Percentiles rank a stretch among this genome's conserved stretches.
Evolutionary conservation across 768 basidiomycete species (phyloP).

Genomic region (Sarcomyxa edulis): DNA sequence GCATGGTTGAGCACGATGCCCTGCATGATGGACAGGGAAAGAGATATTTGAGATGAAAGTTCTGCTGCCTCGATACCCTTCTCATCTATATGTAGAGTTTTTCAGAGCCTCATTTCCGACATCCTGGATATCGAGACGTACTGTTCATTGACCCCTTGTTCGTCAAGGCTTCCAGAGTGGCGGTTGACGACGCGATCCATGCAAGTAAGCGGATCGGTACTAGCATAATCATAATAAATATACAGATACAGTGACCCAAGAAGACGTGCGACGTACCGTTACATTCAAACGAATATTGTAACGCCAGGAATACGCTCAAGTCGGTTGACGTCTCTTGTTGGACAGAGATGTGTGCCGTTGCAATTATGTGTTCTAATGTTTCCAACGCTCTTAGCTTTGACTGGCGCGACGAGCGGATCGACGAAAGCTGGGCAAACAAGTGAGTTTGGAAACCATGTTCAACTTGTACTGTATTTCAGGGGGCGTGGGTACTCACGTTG

Average conservation of each 20-base stretch:
- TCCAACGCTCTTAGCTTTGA: slow-evolving; percentile 53
- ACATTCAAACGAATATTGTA: slow-evolving; percentile 80
- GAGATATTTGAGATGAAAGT: slow-evolving; percentile 48
- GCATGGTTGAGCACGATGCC: slow-evolving; percentile 69
- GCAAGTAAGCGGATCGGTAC: slow-evolving; percentile 63
- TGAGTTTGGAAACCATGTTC: no score
- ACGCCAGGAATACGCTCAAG: slow-evolving; percentile 49
- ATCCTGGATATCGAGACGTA: slow-evolving; percentile 24
- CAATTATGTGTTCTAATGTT: slow-evolving; percentile 50
- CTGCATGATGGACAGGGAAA: slow-evolving; percentile 67
- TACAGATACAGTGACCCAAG: no score
- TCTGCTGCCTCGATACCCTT: slow-evolving; percentile 40
- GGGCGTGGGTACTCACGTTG: slow-evolving; percentile 41
- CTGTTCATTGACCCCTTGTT: slow-evolving; percentile 41
- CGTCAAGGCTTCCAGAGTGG: slow-evolving; percentile 43
- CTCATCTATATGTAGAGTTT: slow-evolving; percentile 26
- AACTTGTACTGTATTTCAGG: background rate
- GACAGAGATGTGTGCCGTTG: slow-evolving; percentile 40
- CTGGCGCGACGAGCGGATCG: slow-evolving; percentile 64
- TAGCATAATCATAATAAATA: slow-evolving; percentile 26
- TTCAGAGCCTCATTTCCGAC: background rate
- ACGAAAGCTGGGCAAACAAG: slow-evolving; percentile 3
- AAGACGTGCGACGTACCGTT: slow-evolving; percentile 62
- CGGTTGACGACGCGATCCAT: slow-evolving; percentile 52
- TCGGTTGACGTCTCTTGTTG: slow-evolving; percentile 36